Conservation (phyloP, 371 early-diverging fungal genomes). For the Mortierella sp. region DNA sequence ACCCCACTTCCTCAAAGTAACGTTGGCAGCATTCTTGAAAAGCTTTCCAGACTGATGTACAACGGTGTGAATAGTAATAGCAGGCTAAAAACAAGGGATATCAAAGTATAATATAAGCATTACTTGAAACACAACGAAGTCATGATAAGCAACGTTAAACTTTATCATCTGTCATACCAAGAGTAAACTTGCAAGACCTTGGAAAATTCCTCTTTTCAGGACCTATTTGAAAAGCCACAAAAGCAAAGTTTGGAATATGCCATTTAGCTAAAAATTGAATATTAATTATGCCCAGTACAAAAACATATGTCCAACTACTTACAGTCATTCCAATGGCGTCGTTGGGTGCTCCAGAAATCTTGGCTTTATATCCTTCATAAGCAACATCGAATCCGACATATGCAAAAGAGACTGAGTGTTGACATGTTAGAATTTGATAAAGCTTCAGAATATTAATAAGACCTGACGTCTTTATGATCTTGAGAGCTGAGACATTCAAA, state of each 20-base stretch:
- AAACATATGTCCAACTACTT: neutral
- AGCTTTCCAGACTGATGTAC: conserved; percentile 75
- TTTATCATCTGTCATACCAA: no score
- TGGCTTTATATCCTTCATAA: conserved; percentile 79
- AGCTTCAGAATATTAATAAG: neutral
- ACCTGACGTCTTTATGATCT: neutral
- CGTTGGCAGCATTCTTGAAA: conserved; percentile 68
- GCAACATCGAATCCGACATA: conserved; percentile 75
- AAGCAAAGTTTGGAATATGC: neutral
- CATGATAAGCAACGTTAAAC: no score
- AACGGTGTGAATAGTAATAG: conserved; percentile 79
- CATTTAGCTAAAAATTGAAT: neutral
- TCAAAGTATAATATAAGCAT: neutral
- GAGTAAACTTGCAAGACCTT: conserved; percentile 78
- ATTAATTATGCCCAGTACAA: neutral
- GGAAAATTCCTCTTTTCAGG: conserved; percentile 78
- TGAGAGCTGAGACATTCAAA: neutral
- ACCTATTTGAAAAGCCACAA: conserved; percentile 22
- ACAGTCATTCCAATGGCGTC: conserved; percentile 66
- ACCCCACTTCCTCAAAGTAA: conserved; percentile 70
- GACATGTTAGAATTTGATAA: neutral
- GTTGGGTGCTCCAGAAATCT: conserved; percentile 62
- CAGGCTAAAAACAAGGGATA: conserved; percentile 59
- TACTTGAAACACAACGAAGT: neutral
- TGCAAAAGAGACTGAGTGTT: conserved; percentile 64